Base-by-base conservation (phyloP, 768 basidiomycete genomes). In the Mycena polygramma region DNA sequence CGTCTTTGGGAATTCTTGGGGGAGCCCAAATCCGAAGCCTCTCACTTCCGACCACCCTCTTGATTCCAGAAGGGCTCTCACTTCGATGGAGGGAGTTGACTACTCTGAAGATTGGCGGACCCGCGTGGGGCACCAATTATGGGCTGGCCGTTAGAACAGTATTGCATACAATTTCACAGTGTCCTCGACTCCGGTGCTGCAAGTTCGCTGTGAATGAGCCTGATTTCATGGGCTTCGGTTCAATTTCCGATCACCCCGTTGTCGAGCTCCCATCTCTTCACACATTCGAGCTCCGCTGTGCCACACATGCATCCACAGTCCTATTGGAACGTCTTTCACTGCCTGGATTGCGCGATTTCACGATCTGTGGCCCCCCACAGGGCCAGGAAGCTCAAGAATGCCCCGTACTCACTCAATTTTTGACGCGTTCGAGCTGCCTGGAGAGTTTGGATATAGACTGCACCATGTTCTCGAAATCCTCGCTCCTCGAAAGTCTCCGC, bases 21-120 rank as follows among this genome's bases (percentile, higher is more conserved):
- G 63, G 63, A 7, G 24, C 63, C 19, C 15, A 46, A 13, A 46
- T 64, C 9, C n/a, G 53, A 8, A 26, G n/a, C 14, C 35, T 64
- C 35, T 45, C 54, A 1, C 19, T 55, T 45, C 43, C 43, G 8
- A 30, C 20, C 2, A 4, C 17, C 53, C 17, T 35, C 19, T 17
- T 35, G 19, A 3, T 14, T 20, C 20, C 51, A 17, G 15, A 30
- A 20, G 13, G 5, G 6, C 52, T 52, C 2, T n/a, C 49, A 8
- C n/a, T 62, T 2, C 63, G 41, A 19, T 64, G 52, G 52, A 22
- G 20, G 14, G 41, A 64, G 20, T 17, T 64, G 4, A 35, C 53
- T 2, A 17, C n/a, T 5, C 61, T 63, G 15, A 15, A 36, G 20
- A 24, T 57, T 19, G 30, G 24, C 19, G 52, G 52, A 35, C 13